A percentile compares a stretch with the other conserved stretches of the same genome.
Conservation (phyloP, 2,329 filamentous ascomycete species). For the Botryotinia convoluta region DNA sequence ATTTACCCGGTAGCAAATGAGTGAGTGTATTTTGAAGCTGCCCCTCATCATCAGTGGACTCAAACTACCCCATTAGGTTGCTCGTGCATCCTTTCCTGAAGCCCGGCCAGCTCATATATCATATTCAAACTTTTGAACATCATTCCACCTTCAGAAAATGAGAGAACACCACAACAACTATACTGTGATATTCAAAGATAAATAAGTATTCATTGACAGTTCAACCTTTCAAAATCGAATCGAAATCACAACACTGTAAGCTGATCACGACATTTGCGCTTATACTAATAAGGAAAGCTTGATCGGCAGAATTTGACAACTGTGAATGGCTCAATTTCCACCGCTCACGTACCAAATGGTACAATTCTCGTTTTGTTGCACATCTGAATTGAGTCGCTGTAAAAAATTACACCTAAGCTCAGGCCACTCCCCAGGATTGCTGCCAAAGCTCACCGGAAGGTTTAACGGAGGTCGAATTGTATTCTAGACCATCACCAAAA, state of each 20-base stretch:
- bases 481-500: neutral
- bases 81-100: neutral
- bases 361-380: neutral
- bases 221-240: neutral
- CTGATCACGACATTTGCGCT: neutral
- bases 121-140: neutral
- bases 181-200: neutral
- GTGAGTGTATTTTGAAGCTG: neutral
- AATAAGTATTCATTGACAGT: neutral
- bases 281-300: neutral
- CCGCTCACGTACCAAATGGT: neutral
- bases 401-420: neutral
- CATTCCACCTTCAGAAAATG: neutral
- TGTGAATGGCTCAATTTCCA: rapidly evolving
- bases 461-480: neutral
- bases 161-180: neutral
- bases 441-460: neutral
- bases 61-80: neutral
- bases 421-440: neutral
- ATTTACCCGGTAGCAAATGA: neutral
- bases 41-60: neutral
- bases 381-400: neutral
- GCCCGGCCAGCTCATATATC: neutral
- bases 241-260: neutral
- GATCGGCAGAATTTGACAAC: neutral